Evolutionary conservation across 352 stramenopile genomes (phyloP).

Genomic region (Globisporangium sylvaticum): DNA sequence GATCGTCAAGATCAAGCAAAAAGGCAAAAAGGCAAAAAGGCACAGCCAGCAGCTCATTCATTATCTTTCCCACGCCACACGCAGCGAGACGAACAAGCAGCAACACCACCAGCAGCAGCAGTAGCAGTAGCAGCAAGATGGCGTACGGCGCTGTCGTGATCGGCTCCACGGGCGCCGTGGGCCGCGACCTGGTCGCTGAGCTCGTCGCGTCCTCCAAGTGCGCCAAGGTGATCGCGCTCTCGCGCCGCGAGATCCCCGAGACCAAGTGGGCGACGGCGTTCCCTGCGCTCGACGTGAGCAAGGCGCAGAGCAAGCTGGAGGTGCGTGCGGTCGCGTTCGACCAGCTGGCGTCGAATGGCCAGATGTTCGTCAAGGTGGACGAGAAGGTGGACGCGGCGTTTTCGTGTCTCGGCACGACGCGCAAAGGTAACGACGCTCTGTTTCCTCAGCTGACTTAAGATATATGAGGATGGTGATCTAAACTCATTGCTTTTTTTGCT

Average conservation of each 20-base stretch:
- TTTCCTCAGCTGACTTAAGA: too few relatives aligned
- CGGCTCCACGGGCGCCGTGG: slow-evolving; percentile 67
- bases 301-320: slow-evolving; percentile 47
- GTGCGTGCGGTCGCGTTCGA: slow-evolving; percentile 57
- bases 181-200: slow-evolving; percentile 70
- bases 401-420: slow-evolving; percentile 69
- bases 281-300: slow-evolving; percentile 33
- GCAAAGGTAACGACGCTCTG: slow-evolving; percentile 33
- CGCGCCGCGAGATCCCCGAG: slow-evolving; percentile 50
- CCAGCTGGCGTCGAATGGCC: slow-evolving; percentile 23
- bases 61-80: too few relatives aligned
- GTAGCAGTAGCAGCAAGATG: slow-evolving; percentile 7
- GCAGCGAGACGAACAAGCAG: too few relatives aligned
- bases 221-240: slow-evolving; percentile 53
- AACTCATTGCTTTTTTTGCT: not conserved
- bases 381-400: slow-evolving; percentile 66
- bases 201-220: slow-evolving; percentile 55
- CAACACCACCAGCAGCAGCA: too few relatives aligned
- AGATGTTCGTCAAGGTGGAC: slow-evolving; percentile 14
- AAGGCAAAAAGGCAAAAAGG: too few relatives aligned
- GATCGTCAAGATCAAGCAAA: too few relatives aligned
- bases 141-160: slow-evolving; percentile 65
- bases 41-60: too few relatives aligned
- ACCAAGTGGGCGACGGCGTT: slow-evolving; percentile 38
- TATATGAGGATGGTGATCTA: not conserved